These are phyloP conservation scores for Saccharomycopsis guyanensis DNA, from an alignment of 805 yeast species.

Conservation along the genomic window DNA sequence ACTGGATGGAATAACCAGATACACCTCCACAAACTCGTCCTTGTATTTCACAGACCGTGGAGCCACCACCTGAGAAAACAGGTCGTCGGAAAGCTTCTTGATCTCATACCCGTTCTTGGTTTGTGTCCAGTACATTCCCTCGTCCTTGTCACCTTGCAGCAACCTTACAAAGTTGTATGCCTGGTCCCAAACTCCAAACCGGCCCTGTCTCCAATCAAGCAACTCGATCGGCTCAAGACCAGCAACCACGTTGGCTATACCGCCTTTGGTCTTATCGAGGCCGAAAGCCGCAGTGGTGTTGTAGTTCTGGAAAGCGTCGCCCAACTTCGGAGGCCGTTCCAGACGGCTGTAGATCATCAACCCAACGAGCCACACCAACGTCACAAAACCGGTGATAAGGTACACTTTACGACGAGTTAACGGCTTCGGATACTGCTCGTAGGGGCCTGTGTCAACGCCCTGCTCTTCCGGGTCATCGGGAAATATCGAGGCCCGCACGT, in stretches of 20 bases:
- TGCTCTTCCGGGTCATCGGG: slow-evolving; percentile 9
- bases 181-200: slow-evolving; percentile 25
- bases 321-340: slow-evolving; percentile 20
- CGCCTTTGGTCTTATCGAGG: neutral
- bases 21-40: slow-evolving; percentile 34
- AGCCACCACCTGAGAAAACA: slow-evolving; percentile 24
- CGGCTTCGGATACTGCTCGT: slow-evolving; percentile 15
- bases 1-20: slow-evolving; percentile 37
- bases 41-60: slow-evolving; percentile 34
- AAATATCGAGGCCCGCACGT: slow-evolving; percentile 6
- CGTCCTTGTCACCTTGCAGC: slow-evolving; percentile 30
- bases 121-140: slow-evolving; percentile 34
- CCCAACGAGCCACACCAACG: slow-evolving; percentile 26
- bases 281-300: slow-evolving; percentile 12
- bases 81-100: slow-evolving; percentile 28
- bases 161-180: slow-evolving; percentile 24
- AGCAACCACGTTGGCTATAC: neutral
- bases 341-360: slow-evolving; percentile 24
- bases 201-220: slow-evolving; percentile 27
- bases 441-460: neutral
- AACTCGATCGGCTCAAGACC: slow-evolving; percentile 22
- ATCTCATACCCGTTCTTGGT: slow-evolving; percentile 24
- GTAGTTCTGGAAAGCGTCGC: slow-evolving; percentile 20
- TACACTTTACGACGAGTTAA: slow-evolving; percentile 8
- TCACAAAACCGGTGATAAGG: slow-evolving; percentile 15